Evolutionary conservation across 179 eudicot species (phyloP).

Genomic region (Carnegiea gigantea): DNA sequence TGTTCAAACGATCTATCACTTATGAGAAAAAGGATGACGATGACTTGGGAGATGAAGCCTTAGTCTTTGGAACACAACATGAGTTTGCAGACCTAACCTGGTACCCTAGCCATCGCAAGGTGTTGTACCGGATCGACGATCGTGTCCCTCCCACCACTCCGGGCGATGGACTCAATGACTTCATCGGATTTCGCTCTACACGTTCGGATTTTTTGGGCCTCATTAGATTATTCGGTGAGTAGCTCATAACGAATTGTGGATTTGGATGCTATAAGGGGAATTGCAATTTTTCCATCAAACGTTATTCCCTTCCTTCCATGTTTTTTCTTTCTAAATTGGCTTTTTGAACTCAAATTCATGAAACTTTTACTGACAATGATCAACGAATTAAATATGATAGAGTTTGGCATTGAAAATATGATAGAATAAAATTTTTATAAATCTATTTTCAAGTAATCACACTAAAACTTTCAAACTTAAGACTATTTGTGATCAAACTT

Average conservation of each 20-base stretch:
- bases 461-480: too few species aligned
- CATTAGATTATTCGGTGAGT: conserved; percentile 42
- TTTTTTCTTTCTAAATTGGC: too few species aligned
- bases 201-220: conserved; percentile 30
- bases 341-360: too few species aligned
- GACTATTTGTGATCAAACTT: too few species aligned
- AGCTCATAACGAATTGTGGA: background rate
- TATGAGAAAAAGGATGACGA: conserved; percentile 33
- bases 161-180: conserved; percentile 52
- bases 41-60: conserved; percentile 47
- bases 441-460: too few species aligned
- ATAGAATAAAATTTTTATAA: too few species aligned
- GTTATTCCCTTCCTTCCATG: too few species aligned
- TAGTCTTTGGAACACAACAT: conserved; percentile 45
- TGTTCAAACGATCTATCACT: conserved; percentile 60
- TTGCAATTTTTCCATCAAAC: too few species aligned
- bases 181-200: conserved; percentile 45
- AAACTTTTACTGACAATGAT: too few species aligned
- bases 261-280: too few species aligned
- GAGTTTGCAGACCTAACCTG: conserved; percentile 71
- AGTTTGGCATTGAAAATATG: too few species aligned
- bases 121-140: conserved; percentile 50
- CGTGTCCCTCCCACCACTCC: conserved; percentile 38
- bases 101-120: conserved; percentile 60
- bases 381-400: too few species aligned